Conservation (phyloP, 1,284 basidiomycete species). For the Boletus smithii region DNA sequence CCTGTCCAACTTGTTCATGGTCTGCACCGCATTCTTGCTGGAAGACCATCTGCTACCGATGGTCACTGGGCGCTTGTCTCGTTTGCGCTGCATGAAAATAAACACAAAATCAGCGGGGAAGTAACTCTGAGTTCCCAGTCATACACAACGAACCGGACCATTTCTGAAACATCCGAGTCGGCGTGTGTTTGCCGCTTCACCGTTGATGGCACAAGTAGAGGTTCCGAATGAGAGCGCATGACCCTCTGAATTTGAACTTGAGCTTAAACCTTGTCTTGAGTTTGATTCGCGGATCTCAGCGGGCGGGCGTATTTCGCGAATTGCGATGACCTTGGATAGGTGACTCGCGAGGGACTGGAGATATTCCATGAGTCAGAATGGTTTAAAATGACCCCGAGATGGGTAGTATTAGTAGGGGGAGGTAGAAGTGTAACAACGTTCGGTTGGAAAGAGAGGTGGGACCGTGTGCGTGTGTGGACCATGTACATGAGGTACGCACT, state of each 20-base stretch:
- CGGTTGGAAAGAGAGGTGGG: background rate
- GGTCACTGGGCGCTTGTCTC: slow-evolving; percentile 11
- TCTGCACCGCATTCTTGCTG: slow-evolving; percentile 17
- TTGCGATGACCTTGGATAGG: slow-evolving; percentile 24
- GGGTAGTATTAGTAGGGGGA: background rate
- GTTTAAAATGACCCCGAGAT: background rate
- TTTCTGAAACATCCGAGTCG: slow-evolving; percentile 16
- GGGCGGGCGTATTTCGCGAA: slow-evolving; percentile 17
- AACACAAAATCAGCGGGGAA: background rate
- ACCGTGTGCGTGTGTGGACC: slow-evolving; percentile 4
- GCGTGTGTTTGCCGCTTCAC: background rate
- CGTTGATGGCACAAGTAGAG: background rate
- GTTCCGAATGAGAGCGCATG: slow-evolving; percentile 11
- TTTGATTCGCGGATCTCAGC: slow-evolving; percentile 12
- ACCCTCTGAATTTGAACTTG: slow-evolving; percentile 9
- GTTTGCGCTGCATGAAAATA: slow-evolving; percentile 15
- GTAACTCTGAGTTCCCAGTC: background rate
- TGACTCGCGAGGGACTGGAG: slow-evolving; percentile 20
- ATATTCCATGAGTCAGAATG: slow-evolving; percentile 20
- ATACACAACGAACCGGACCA: slow-evolving; percentile 10
- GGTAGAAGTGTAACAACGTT: background rate
- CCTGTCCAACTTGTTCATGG: slow-evolving; percentile 21
- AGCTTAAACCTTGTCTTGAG: slow-evolving; percentile 16
- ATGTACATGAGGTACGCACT: slow-evolving; percentile 14
- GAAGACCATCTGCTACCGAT: slow-evolving; percentile 4